Evolutionary conservation across 306 rosid species (phyloP).

Genomic region (Calophaca sinica): DNA sequence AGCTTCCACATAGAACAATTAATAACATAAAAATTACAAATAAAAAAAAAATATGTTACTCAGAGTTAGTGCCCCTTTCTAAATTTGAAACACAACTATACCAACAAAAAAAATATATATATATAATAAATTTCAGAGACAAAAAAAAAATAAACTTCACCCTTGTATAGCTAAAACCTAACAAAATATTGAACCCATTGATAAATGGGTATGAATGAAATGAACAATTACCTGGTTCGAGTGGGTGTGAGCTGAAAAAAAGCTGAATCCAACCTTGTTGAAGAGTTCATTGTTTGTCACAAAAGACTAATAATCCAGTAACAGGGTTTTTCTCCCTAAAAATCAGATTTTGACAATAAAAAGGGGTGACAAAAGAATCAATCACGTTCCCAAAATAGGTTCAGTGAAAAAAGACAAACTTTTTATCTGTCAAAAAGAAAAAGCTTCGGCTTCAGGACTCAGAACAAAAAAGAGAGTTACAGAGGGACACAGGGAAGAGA

Average conservation of each 20-base stretch:
- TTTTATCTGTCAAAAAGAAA: slow-evolving; percentile 27
- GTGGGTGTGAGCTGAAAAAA: slow-evolving; percentile 97
- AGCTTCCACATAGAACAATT: slow-evolving; percentile 10
- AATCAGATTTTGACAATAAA: slow-evolving; percentile 40
- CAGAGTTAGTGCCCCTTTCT: slow-evolving; percentile 7
- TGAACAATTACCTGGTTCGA: slow-evolving; percentile 71
- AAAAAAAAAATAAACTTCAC: neutral
- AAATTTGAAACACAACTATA: slow-evolving; percentile 15
- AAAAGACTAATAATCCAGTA: slow-evolving; percentile 43
- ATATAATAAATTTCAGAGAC: too few relatives aligned
- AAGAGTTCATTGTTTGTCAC: slow-evolving; percentile 69
- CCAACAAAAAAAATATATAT: neutral
- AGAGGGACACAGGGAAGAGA: slow-evolving; percentile 42
- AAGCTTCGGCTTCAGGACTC: slow-evolving; percentile 36
- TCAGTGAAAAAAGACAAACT: slow-evolving; percentile 40
- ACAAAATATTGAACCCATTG: slow-evolving; percentile 35
- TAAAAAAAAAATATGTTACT: neutral
- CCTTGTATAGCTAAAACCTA: slow-evolving; percentile 1
- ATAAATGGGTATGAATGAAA: neutral
- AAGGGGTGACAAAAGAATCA: slow-evolving; percentile 44
- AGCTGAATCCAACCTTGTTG: slow-evolving; percentile 79
- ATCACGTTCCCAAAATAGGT: slow-evolving; percentile 34
- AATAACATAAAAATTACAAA: slow-evolving; percentile 8
- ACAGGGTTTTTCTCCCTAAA: slow-evolving; percentile 23
- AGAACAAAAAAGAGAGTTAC: slow-evolving; percentile 40